Base-by-base conservation (phyloP, 306 rosid genomes). In the Prunus mongolica region DNA sequence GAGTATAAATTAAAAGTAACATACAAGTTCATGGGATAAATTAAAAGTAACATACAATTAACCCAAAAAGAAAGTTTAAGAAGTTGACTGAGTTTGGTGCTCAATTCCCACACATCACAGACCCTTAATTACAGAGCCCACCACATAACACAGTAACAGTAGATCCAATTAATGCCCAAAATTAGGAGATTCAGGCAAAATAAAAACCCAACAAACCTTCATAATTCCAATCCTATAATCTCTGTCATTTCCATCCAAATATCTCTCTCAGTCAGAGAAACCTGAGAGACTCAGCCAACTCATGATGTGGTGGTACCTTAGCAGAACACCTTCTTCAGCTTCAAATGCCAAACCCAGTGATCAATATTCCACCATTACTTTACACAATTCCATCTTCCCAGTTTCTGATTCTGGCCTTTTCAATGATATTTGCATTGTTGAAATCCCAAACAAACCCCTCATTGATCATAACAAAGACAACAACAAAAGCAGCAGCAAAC, bases 311-410 rank as follows among this genome's bases (percentile, higher is more conserved):
- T 18, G 20, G 77, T 73, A 73, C 45, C 69, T 45, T 12, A 45
- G 77, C 22, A 73, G 60, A 73, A 18, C 69, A 60, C 77, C 77
- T 58, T 67, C 71, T 66, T 66, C 51, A 41, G 27, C 19, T 38
- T 25, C 69, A 46, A 73, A 58, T 12, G n/a, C 15, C 44, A 20
- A 60, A 61, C 13, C 77, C 8, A 44, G 16, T 22, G 54, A 72
- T 44, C 41, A 11, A 22, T 10, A 9, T 10, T 60, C 68, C 77
- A 25, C 6, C 49, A 51, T 52, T 9, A n/a, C 19, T 54, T 3
- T 52, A 18, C 49, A 22, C 13, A 25, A 46, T 28, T 73, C 77
- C 58, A 60, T 60, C 44, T 25, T 60, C 56, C 28, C 69, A 4
- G 25, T 61, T 12, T 60, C 68, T 11, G 77, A 60, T 44, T 61